Conservation (phyloP, 2,329 filamentous ascomycete genomes). For the Penicillium corylophilum region DNA sequence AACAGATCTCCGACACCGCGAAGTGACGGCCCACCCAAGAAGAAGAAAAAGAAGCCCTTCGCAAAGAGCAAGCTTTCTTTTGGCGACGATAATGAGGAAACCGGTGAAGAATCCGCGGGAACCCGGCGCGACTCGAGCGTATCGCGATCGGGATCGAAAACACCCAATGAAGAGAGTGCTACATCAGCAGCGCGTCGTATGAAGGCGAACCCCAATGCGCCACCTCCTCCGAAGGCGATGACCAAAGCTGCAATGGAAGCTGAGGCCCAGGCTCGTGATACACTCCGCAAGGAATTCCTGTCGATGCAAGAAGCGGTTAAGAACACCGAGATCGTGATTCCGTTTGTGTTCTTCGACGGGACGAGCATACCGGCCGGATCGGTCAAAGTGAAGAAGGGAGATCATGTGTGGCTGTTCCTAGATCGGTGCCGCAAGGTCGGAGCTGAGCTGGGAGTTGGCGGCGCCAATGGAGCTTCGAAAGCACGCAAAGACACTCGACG, state of each 20-base stretch:
- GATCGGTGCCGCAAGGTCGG: constrained; percentile 90
- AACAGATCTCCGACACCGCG: constrained; percentile 54
- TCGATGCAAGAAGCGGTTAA: constrained; percentile 82
- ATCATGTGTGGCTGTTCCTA: constrained; percentile 87
- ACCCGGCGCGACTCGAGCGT: constrained; percentile 40
- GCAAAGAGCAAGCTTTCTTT: constrained; percentile 63
- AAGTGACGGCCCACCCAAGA: constrained; percentile 47
- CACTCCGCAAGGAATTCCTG: constrained; percentile 76
- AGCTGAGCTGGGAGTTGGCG: constrained; percentile 74
- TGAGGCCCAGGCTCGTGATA: constrained; percentile 75
- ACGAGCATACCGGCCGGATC: constrained; percentile 82
- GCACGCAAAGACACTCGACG: constrained; percentile 61
- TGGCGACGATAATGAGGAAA: constrained; percentile 62
- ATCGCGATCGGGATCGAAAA: constrained; percentile 40
- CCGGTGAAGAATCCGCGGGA: constrained; percentile 41
- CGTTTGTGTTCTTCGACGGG: constrained; percentile 96
- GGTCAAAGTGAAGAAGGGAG: constrained; percentile 88
- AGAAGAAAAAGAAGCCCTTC: constrained; percentile 60
- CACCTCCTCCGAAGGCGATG: constrained; percentile 66
- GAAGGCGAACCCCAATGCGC: constrained; percentile 46
- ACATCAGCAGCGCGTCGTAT: constrained; percentile 34
- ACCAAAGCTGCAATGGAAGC: constrained; percentile 75
- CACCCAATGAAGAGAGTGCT: constrained; percentile 34
- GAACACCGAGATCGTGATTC: constrained; percentile 82
- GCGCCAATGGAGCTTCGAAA: constrained; percentile 48